Percentiles rank a stretch among this genome's conserved stretches.
Conservation (phyloP, 1,284 basidiomycete genomes). For the Microbotryomycetes sp. region DNA sequence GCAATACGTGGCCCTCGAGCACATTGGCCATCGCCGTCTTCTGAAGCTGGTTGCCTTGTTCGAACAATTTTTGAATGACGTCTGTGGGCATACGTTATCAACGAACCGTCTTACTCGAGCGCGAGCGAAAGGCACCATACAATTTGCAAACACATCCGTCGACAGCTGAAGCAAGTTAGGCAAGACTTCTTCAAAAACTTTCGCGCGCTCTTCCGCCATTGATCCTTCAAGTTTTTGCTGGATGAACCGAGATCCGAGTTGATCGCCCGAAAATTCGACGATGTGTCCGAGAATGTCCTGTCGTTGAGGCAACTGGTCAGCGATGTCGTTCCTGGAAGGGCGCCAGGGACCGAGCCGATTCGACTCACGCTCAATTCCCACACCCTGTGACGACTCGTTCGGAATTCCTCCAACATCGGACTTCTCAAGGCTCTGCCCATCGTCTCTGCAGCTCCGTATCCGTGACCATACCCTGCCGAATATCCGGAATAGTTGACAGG, state of each 20-base stretch:
- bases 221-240: conserved; percentile 46
- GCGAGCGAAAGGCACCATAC: conserved; percentile 45
- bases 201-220: conserved; percentile 30
- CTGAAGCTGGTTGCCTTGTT: conserved; percentile 68
- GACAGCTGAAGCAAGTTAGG: conserved; percentile 74
- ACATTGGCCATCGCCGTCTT: conserved; percentile 61
- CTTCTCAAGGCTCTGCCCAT: conserved; percentile 49
- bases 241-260: conserved; percentile 81
- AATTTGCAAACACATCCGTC: conserved; percentile 96
- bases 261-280: conserved; percentile 89
- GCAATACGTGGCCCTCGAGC: conserved; percentile 72
- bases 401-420: conserved; percentile 72
- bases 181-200: conserved; percentile 85
- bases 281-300: conserved; percentile 81
- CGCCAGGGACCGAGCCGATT: background rate
- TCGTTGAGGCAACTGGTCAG: conserved; percentile 29
- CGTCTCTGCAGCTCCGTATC: conserved; percentile 13
- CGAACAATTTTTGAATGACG: conserved; percentile 90
- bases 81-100: conserved; percentile 43
- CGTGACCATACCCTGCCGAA: background rate
- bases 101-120: background rate
- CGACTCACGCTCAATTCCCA: conserved; percentile 67
- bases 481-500: background rate
- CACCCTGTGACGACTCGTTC: conserved; percentile 64
- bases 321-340: background rate